Evolutionary conservation across 352 stramenopile species (phyloP), one percentile per base, ranked within the genome.

Genomic region (Pythium rishiriense): DNA sequence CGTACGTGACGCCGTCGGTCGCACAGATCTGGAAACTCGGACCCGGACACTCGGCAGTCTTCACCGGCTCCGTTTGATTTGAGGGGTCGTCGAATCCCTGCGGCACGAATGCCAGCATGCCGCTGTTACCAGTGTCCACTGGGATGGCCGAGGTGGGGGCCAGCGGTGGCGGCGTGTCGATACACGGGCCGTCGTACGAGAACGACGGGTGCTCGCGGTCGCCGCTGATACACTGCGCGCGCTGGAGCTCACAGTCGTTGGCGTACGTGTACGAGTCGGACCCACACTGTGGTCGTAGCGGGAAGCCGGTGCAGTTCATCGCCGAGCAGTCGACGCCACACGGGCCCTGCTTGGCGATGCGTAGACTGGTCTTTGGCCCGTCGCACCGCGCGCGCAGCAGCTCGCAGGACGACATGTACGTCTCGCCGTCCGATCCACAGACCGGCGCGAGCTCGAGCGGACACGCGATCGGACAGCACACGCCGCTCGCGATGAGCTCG

Each of bases 261-360:
- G 41, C 14, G 53, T 71, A 67, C 42, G 59, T 67, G 26, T 45
- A 41, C 41, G 24, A 43, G 50, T 71, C 56, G 4, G 63, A 52
- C 35, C 63, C 63, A 21, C 63, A 70, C 4, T 66, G 55, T 11
- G 63, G 55, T 1, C 26, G 7, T 41, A 56, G 59, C 4, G 52
- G 29, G 19, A 49, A 2, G 12, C 7, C 47, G 47, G 5, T 24
- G 11, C 45, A 50, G 9, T 50, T n/a, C 22, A 50, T 28, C 22
- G 9, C 11, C 8, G 21, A 29, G 45, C 45, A 50, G 22, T 50
- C 22, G 43, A 17, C 21, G 25, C 43, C n/a, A n/a, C 55, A 62
- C 0, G 17, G 8, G 28, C 56, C 64, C 1, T 21, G 15, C 3
- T 11, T 28, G 17, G 29, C 35, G 15, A 58, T 17, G 7, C 11